Evolutionary conservation across 2,329 filamentous ascomycete species (phyloP).

Genomic region (Lojkania enalia): DNA sequence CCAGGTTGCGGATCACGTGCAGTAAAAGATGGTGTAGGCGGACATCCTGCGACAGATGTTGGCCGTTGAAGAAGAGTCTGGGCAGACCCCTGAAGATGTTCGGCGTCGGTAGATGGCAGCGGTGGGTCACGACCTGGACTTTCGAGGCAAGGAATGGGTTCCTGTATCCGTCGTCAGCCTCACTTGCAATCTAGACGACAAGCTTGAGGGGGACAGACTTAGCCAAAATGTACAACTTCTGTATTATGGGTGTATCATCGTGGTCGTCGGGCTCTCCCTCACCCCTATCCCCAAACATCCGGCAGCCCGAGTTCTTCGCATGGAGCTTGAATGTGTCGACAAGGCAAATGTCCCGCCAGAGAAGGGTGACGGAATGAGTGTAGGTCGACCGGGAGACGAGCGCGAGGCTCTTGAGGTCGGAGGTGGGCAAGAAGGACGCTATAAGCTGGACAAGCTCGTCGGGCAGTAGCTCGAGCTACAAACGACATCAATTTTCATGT

Average conservation of each 20-base stretch:
- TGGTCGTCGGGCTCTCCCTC: slow-evolving; percentile 31
- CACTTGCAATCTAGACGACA: neutral
- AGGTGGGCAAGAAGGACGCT: slow-evolving; percentile 36
- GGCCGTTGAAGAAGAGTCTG: slow-evolving; percentile 43
- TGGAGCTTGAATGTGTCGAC: slow-evolving; percentile 44
- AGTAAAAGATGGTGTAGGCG: slow-evolving; percentile 45
- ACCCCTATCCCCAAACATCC: slow-evolving; percentile 18
- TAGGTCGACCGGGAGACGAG: slow-evolving; percentile 43
- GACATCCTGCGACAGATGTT: slow-evolving; percentile 46
- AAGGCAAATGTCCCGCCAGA: slow-evolving; percentile 49
- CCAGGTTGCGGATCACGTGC: slow-evolving; percentile 46
- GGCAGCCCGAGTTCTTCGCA: slow-evolving; percentile 11
- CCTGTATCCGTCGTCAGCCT: slow-evolving; percentile 19
- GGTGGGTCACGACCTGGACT: slow-evolving; percentile 50
- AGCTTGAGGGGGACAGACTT: slow-evolving; percentile 28
- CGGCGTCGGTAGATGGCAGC: slow-evolving; percentile 51
- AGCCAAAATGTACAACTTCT: slow-evolving; percentile 48
- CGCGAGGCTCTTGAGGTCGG: slow-evolving; percentile 37
- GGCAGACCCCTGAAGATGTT: slow-evolving; percentile 51
- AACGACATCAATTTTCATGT: no score
- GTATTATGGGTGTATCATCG: slow-evolving; percentile 49
- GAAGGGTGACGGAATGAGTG: slow-evolving; percentile 38
- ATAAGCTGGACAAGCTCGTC: slow-evolving; percentile 49
- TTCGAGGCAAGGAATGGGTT: slow-evolving; percentile 48
- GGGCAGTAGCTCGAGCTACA: slow-evolving; percentile 42